A percentile compares a stretch with the other conserved stretches of the same genome.
phyloP scores from a whole-genome alignment of 305 asterid genomes.

The Fraxinus xanthoxyloides region DNA sequence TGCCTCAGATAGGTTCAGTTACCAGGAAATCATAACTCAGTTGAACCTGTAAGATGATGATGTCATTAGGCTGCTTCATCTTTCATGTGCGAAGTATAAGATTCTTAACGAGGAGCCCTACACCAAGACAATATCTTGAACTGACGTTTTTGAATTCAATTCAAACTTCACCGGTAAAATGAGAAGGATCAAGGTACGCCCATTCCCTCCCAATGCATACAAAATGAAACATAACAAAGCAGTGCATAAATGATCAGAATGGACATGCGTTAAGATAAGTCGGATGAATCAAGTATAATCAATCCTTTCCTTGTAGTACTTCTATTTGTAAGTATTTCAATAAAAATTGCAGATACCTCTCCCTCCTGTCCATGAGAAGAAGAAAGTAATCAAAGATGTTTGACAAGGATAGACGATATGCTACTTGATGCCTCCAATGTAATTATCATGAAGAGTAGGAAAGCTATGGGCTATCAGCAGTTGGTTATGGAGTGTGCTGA shows the following conservation, averaged over 20 bases:
- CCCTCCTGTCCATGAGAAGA: too few species aligned
- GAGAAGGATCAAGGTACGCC: not conserved
- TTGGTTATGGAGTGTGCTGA: not conserved
- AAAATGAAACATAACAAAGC: too few species aligned
- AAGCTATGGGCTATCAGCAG: too few species aligned
- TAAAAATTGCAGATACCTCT: too few species aligned
- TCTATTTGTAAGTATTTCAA: too few species aligned
- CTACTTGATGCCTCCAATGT: too few species aligned
- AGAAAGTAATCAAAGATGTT: too few species aligned
- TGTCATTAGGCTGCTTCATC: constrained; percentile 30
- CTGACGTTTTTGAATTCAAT: constrained; percentile 30
- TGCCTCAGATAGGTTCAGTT: constrained; percentile 34
- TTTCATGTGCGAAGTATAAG: constrained; percentile 36
- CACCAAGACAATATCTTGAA: constrained; percentile 21
- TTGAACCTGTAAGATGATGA: constrained; percentile 32
- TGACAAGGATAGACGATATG: too few species aligned
- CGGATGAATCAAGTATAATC: too few species aligned
- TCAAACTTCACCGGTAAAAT: constrained; percentile 29
- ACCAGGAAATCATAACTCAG: constrained; percentile 25
- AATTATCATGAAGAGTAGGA: too few species aligned
- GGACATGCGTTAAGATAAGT: too few species aligned
- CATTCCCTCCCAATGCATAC: not conserved
- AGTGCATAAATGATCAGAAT: not conserved
- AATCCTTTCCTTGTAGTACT: too few species aligned
- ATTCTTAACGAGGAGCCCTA: constrained; percentile 33